Conservation (phyloP, 2,329 filamentous ascomycete genomes). For the Sporothrix mexicana region DNA sequence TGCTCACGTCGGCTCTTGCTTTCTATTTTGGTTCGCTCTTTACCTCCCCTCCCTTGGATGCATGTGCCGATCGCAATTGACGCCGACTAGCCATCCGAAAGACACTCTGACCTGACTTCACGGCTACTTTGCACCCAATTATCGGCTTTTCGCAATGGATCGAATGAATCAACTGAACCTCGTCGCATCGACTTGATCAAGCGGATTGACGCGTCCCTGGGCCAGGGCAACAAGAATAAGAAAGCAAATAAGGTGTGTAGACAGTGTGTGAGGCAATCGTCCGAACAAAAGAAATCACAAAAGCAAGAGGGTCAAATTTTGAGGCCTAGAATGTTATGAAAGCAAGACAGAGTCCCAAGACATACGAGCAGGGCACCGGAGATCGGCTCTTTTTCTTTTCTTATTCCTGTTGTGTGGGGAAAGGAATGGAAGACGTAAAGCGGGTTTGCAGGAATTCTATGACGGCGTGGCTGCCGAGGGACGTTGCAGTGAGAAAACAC, state of each 20-base stretch:
- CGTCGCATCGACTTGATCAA: neutral
- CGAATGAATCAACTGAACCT: neutral
- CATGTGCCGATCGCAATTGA: slow-evolving; percentile 28
- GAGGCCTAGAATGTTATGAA: neutral
- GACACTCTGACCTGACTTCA: neutral
- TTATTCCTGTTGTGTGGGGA: slow-evolving; percentile 22
- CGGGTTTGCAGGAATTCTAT: neutral
- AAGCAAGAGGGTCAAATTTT: neutral
- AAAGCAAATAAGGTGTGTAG: neutral
- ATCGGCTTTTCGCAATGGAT: neutral
- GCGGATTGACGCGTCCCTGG: neutral
- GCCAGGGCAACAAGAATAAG: neutral
- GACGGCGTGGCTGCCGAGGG: slow-evolving; percentile 15
- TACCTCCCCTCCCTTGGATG: slow-evolving; percentile 21
- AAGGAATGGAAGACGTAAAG: slow-evolving; percentile 20
- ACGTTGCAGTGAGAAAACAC: neutral
- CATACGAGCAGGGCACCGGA: neutral
- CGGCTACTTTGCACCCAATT: neutral
- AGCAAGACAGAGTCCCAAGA: slow-evolving; percentile 8
- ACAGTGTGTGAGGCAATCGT: neutral
- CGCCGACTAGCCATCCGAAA: neutral
- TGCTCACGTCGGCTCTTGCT: neutral
- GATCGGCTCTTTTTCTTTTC: neutral
- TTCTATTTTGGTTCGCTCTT: neutral
- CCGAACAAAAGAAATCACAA: slow-evolving; percentile 1